These are phyloP conservation scores for Erysimum pusillum DNA, from an alignment of 441 rosid genomes.

Conservation along the genomic window DNA sequence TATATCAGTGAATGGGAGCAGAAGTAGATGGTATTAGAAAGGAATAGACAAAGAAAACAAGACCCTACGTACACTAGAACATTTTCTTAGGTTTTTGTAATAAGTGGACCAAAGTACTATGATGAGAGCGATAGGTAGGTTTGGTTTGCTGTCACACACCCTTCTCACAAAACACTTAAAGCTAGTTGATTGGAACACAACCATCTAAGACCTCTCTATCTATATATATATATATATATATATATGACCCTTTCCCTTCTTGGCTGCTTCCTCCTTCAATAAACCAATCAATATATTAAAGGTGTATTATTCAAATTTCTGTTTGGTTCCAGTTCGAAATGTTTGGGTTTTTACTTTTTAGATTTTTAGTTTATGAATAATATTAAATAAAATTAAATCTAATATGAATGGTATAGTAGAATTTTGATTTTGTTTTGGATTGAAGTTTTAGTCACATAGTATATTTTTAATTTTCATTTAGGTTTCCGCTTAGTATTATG, in stretches of 20 bases:
- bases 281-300: background rate
- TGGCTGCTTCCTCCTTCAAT: constrained; percentile 27
- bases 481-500: too few relatives aligned
- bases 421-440: too few relatives aligned
- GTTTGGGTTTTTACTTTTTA: too few relatives aligned
- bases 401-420: background rate
- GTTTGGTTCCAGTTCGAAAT: background rate
- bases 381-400: background rate
- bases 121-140: constrained; percentile 45
- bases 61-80: constrained; percentile 21
- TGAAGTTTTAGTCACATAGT: too few relatives aligned
- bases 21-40: constrained; percentile 42
- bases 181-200: constrained; percentile 43
- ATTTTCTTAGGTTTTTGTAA: constrained; percentile 24
- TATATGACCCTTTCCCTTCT: constrained; percentile 31
- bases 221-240: background rate
- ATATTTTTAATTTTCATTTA: too few relatives aligned
- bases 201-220: constrained; percentile 20
- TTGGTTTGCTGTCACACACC: constrained; percentile 42
- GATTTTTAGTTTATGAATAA: background rate
- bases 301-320: background rate
- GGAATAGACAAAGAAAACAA: constrained; percentile 39
- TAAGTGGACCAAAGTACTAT: constrained; percentile 43
- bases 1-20: constrained; percentile 40
- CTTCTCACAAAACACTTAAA: constrained; percentile 40